Conservation (phyloP, 306 rosid species). For the Ochetophila trinervis region DNA sequence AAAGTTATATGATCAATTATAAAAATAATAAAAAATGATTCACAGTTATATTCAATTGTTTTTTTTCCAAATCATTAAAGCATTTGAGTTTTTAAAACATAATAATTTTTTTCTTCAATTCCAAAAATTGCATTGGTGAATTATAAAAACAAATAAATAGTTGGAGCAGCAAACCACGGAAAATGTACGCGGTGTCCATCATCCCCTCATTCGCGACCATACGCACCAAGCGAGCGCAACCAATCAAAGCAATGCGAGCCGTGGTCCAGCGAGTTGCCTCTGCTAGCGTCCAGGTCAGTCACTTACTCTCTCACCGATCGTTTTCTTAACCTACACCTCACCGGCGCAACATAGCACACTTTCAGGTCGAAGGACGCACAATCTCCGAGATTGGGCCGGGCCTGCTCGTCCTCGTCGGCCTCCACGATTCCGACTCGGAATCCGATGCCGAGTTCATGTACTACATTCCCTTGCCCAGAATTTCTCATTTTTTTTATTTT, state of each 20-base stretch:
- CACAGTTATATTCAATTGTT: too few species aligned
- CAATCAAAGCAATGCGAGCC: slow-evolving; percentile 73
- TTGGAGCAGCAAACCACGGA: background rate
- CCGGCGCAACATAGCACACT: slow-evolving; percentile 11
- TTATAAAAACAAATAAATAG: background rate
- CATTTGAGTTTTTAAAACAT: too few species aligned
- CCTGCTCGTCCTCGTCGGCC: slow-evolving; percentile 79
- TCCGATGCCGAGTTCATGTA: slow-evolving; percentile 86
- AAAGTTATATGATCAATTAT: too few species aligned
- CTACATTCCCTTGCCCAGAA: background rate
- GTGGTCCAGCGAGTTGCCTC: slow-evolving; percentile 87
- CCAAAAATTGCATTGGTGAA: too few species aligned
- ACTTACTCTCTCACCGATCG: background rate
- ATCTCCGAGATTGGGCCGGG: slow-evolving; percentile 93
- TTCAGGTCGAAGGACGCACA: slow-evolving; percentile 69
- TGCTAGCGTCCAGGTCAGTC: slow-evolving; percentile 69
- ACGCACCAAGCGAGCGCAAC: slow-evolving; percentile 24
- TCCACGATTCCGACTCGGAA: slow-evolving; percentile 75
- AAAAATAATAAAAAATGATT: too few species aligned
- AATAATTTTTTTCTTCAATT: too few species aligned
- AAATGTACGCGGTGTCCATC: slow-evolving; percentile 22
- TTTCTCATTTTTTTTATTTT: background rate
- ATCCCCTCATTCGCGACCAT: slow-evolving; percentile 12
- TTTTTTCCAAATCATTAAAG: too few species aligned
- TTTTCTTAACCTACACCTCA: slow-evolving; percentile 9